A percentile compares a stretch with the other conserved stretches of the same genome.
Evolutionary conservation across 306 rosid genomes (phyloP).

Genomic region (Spatholobus suberectus): DNA sequence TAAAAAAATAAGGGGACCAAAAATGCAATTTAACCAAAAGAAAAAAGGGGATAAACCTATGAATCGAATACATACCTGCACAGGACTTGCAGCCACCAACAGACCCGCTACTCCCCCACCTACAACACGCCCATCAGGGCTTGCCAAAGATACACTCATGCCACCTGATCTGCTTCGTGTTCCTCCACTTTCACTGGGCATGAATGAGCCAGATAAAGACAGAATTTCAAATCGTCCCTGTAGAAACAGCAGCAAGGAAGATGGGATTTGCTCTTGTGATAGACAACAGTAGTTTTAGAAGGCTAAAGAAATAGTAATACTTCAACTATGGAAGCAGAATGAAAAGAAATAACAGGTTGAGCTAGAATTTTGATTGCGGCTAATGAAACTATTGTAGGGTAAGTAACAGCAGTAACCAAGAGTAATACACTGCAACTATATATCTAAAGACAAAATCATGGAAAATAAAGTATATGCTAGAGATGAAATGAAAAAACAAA

Average conservation of each 20-base stretch:
- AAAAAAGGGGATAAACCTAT: neutral
- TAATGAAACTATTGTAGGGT: neutral
- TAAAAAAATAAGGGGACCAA: too few species aligned
- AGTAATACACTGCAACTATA: neutral
- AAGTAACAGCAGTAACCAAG: neutral
- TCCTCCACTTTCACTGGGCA: slow-evolving; percentile 87
- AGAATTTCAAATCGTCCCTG: slow-evolving; percentile 96
- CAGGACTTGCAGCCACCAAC: slow-evolving; percentile 92
- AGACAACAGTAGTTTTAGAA: neutral
- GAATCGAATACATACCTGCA: slow-evolving; percentile 61
- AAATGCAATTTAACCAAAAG: too few species aligned
- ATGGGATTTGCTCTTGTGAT: slow-evolving; percentile 14
- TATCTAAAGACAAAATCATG: neutral
- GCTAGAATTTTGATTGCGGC: neutral
- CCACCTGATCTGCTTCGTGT: slow-evolving; percentile 96
- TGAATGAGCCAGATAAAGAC: slow-evolving; percentile 89
- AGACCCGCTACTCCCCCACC: slow-evolving; percentile 98
- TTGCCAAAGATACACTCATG: slow-evolving; percentile 90
- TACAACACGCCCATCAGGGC: slow-evolving; percentile 96
- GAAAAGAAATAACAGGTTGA: slow-evolving; percentile 12
- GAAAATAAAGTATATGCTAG: neutral
- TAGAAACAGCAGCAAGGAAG: slow-evolving; percentile 32
- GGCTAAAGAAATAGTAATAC: neutral
- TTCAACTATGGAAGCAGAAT: slow-evolving; percentile 6
- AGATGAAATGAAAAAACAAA: neutral